These are phyloP conservation scores for Sungouiozyma intestinalis DNA, from an alignment of 805 yeast species.

Conservation along the genomic window DNA sequence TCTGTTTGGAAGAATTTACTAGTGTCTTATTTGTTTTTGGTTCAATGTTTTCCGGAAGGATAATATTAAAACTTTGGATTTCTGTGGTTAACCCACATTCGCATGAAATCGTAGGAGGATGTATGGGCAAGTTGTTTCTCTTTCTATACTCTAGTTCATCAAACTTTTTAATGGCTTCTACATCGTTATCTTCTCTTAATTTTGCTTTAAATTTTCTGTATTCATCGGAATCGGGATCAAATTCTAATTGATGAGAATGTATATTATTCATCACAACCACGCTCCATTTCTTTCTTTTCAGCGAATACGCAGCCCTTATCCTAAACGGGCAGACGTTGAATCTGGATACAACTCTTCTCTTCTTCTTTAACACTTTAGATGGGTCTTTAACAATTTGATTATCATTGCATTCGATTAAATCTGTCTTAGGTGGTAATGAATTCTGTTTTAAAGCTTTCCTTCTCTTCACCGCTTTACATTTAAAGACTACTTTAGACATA, in stretches of 20 bases:
- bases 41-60: conserved; percentile 16
- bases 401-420: conserved; percentile 5
- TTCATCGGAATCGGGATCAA: conserved; percentile 28
- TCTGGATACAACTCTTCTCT: conserved; percentile 25
- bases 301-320: conserved; percentile 50
- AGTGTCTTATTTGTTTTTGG: background rate
- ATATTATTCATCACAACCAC: conserved; percentile 48
- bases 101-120: conserved; percentile 25
- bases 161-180: conserved; percentile 27
- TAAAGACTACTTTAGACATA: conserved; percentile 48
- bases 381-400: conserved; percentile 7
- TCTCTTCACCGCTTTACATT: conserved; percentile 39
- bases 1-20: background rate
- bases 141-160: conserved; percentile 29
- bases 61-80: conserved; percentile 26
- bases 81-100: conserved; percentile 31
- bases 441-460: conserved; percentile 12
- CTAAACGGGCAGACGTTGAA: conserved; percentile 47
- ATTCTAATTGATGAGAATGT: conserved; percentile 44
- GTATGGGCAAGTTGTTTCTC: conserved; percentile 25
- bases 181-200: conserved; percentile 20
- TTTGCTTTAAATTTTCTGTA: conserved; percentile 27
- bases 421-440: background rate
- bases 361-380: conserved; percentile 8
- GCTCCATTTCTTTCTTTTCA: conserved; percentile 45